Conservation (phyloP, 108 stramenopile genomes). For the Cyclotella sp. region DNA sequence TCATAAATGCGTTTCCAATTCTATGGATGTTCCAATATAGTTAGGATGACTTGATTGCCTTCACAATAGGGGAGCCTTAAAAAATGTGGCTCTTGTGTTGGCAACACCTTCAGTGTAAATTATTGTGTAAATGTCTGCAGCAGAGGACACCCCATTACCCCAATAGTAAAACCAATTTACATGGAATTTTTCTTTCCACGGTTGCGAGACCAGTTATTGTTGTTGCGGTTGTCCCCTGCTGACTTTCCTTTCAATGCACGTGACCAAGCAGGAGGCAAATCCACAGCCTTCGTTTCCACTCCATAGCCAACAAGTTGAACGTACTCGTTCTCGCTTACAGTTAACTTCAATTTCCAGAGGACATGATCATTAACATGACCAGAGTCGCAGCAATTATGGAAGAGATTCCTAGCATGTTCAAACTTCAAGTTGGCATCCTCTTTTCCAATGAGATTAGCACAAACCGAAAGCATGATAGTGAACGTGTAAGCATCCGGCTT, state of each 20-base stretch:
- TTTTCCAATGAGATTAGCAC: constrained; percentile 82
- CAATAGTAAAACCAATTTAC: constrained; percentile 13
- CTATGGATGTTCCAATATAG: constrained; percentile 48
- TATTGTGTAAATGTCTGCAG: constrained; percentile 34
- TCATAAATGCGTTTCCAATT: constrained; percentile 56
- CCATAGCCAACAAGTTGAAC: constrained; percentile 65
- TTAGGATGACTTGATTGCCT: constrained; percentile 26
- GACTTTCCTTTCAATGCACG: constrained; percentile 56
- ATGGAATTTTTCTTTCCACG: constrained; percentile 42
- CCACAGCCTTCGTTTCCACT: constrained; percentile 58
- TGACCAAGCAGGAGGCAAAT: constrained; percentile 74
- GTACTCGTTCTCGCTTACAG: constrained; percentile 80
- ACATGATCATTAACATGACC: constrained; percentile 91
- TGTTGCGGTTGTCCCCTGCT: constrained; percentile 53
- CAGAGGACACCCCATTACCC: constrained; percentile 37
- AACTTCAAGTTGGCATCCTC: constrained; percentile 64
- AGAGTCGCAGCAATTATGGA: constrained; percentile 76
- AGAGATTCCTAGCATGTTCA: constrained; percentile 71
- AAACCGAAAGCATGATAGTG: constrained; percentile 88
- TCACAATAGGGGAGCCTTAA: constrained; percentile 12
- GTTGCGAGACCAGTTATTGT: constrained; percentile 52
- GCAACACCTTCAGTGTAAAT: constrained; percentile 32
- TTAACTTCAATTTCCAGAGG: constrained; percentile 82
- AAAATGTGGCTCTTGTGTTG: constrained; percentile 2
- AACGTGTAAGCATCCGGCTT: constrained; percentile 89